A percentile compares a stretch with the other conserved stretches of the same genome.
phyloP scores from a whole-genome alignment of 1,284 basidiomycete species.

The Golubevia pallescens region DNA sequence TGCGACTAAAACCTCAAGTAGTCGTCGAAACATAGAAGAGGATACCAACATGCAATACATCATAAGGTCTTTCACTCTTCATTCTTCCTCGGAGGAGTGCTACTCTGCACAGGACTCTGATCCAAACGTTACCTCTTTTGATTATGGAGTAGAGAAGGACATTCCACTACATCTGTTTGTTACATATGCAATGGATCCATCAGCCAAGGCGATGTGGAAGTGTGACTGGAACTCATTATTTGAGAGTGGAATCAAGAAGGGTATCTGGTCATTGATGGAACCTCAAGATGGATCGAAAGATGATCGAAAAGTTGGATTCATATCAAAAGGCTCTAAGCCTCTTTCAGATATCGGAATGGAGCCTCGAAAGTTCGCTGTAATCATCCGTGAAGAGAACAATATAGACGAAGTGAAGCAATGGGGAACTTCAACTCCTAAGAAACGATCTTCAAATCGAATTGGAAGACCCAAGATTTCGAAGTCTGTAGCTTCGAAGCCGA shows the following conservation, averaged over 20 bases:
- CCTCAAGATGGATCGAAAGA: conserved; percentile 28
- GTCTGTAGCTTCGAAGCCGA: conserved; percentile 1
- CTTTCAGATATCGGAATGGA: conserved; percentile 2
- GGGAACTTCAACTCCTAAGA: background rate
- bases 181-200: conserved; percentile 32
- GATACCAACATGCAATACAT: conserved; percentile 17
- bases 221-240: conserved; percentile 31
- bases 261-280: conserved; percentile 31
- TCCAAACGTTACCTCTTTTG: conserved; percentile 2
- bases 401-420: background rate
- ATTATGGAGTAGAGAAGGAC: conserved; percentile 27
- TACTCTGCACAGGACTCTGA: background rate
- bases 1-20: conserved; percentile 29
- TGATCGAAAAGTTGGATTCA: conserved; percentile 19
- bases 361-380: background rate
- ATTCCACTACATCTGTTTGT: conserved; percentile 34
- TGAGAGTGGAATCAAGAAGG: conserved; percentile 21
- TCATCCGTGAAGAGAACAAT: background rate
- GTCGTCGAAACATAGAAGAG: conserved; percentile 26
- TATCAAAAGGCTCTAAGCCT: background rate
- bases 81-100: conserved; percentile 14
- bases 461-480: background rate
- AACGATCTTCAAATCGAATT: conserved; percentile 3
- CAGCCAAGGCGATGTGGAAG: conserved; percentile 34
- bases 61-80: conserved; percentile 20